These are phyloP conservation scores for Coccinonectria pachysandricola DNA, from an alignment of 2,329 filamentous ascomycete species.

Conservation along the genomic window DNA sequence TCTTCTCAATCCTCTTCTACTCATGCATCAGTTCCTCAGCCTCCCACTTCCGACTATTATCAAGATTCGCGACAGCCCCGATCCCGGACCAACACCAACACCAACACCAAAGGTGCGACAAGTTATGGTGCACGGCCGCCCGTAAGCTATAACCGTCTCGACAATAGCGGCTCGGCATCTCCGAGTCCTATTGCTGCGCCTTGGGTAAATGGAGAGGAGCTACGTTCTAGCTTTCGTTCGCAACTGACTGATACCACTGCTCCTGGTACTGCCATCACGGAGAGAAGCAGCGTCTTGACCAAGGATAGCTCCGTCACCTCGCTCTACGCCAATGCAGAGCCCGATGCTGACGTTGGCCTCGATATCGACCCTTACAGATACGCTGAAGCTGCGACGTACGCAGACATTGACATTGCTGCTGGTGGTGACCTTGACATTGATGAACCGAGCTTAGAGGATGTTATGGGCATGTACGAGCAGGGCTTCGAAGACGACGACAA, in stretches of 20 bases:
- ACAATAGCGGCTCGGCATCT: conserved; percentile 29
- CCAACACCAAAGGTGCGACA: too few species aligned
- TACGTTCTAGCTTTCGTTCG: conserved; percentile 46
- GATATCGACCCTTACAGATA: not conserved
- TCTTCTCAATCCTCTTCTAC: conserved; percentile 37
- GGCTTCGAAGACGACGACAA: conserved; percentile 43
- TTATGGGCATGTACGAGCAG: conserved; percentile 60
- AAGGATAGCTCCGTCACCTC: conserved; percentile 68
- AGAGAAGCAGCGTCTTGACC: conserved; percentile 72
- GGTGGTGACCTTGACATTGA: conserved; percentile 35
- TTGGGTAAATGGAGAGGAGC: conserved; percentile 41
- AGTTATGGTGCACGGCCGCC: conserved; percentile 21
- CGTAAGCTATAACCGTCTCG: conserved; percentile 19
- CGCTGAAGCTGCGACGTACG: not conserved
- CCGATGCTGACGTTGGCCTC: conserved; percentile 8
- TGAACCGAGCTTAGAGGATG: conserved; percentile 53
- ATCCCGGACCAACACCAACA: conserved; percentile 17
- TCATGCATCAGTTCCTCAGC: conserved; percentile 28
- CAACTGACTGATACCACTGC: conserved; percentile 44
- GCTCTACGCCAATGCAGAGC: conserved; percentile 26
- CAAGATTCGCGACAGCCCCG: conserved; percentile 23
- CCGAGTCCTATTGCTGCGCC: conserved; percentile 29
- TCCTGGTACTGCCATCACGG: conserved; percentile 58
- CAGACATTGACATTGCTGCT: conserved; percentile 11
- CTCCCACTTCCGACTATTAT: conserved; percentile 31